Base-by-base conservation (phyloP, 2,329 filamentous ascomycete species). In the Arthrobotrys musiformis region DNA sequence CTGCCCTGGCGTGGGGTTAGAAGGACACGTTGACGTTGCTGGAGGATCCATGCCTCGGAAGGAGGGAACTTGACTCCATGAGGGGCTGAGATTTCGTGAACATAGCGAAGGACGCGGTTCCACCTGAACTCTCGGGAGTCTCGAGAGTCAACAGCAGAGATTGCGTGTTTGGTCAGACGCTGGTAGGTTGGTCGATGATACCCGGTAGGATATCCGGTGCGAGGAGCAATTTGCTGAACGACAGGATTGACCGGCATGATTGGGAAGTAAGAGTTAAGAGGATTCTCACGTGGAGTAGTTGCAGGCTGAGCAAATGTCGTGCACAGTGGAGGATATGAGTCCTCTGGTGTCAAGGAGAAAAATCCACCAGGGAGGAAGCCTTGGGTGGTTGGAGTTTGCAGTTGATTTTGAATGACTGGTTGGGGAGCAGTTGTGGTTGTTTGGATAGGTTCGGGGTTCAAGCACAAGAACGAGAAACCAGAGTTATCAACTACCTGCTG, bases 51-150 rank as follows among this genome's bases (percentile, higher is more conserved):
- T 5, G 50, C 50, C 7, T 77, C 73, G 4, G 73, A 67, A 22
- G 73, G 73, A n/a, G 73, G 73, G 60, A 77, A 70, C 11, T 24
- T 52, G 46, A 54, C 37, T 26, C 68, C 62, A 35, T 77, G 73
- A 8, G 73, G 73, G 24, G 73, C 73, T 9, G 68, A 73, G 52
- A 78, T 60, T 30, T 81, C 79, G 58, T 79, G 79, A 22, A 81
- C 80, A 42, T 80, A 81, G 44, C 70, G 76, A 19, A 81, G 67
- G 19, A 81, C 80, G 28, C 80, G 80, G 22, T 81, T 79, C 80
- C 80, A 81, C 8, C 80, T 79, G 26, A 80, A 80, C 17, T 80
- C 72, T 19, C 80, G 80, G 11, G 79, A 79, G 58, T 81, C 80
- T 44, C 79, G 76, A n/a, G 74, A 78, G 35, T 79, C 79, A 15